Percentiles rank a stretch among this genome's conserved stretches.
Evolutionary conservation across 352 stramenopile genomes (phyloP).

Genomic region (Globisporangium spinosum): DNA sequence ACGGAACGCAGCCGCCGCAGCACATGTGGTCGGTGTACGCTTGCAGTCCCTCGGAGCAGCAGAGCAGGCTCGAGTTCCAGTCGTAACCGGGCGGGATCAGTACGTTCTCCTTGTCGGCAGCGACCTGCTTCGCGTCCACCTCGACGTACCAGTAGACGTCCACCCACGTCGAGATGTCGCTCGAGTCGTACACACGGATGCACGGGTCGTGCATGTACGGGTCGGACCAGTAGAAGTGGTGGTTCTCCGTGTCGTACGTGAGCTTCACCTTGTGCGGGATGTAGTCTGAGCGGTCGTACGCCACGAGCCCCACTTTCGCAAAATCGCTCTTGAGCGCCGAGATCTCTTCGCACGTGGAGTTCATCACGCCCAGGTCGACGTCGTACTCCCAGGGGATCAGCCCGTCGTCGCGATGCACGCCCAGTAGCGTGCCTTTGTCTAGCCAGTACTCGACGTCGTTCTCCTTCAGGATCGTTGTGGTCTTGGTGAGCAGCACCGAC

Average conservation of each 20-base stretch:
- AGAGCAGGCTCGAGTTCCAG: constrained; percentile 58
- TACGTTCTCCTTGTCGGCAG: constrained; percentile 38
- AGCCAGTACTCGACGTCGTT: constrained; percentile 81
- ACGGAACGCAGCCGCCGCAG: constrained; percentile 67
- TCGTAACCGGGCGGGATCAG: constrained; percentile 61
- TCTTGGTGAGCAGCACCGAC: constrained; percentile 63
- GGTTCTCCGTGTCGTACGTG: constrained; percentile 82
- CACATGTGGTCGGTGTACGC: constrained; percentile 68
- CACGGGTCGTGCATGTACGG: constrained; percentile 69
- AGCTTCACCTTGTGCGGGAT: constrained; percentile 82
- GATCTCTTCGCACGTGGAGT: constrained; percentile 61
- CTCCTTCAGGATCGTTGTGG: constrained; percentile 51
- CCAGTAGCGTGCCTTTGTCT: constrained; percentile 74
- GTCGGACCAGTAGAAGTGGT: constrained; percentile 79
- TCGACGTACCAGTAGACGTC: constrained; percentile 85
- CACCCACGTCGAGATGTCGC: constrained; percentile 61
- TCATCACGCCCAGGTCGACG: constrained; percentile 78
- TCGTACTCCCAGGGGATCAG: constrained; percentile 84
- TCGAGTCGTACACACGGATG: constrained; percentile 67
- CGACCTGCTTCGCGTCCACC: constrained; percentile 40
- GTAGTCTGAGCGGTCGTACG: constrained; percentile 66
- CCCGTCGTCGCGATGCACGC: constrained; percentile 60
- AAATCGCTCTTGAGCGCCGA: constrained; percentile 68
- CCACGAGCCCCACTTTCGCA: constrained; percentile 47
- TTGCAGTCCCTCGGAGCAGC: constrained; percentile 65